Percentiles rank a stretch among this genome's conserved stretches.
phyloP scores from a whole-genome alignment of 345 rosid genomes.

The Salix brachista region DNA sequence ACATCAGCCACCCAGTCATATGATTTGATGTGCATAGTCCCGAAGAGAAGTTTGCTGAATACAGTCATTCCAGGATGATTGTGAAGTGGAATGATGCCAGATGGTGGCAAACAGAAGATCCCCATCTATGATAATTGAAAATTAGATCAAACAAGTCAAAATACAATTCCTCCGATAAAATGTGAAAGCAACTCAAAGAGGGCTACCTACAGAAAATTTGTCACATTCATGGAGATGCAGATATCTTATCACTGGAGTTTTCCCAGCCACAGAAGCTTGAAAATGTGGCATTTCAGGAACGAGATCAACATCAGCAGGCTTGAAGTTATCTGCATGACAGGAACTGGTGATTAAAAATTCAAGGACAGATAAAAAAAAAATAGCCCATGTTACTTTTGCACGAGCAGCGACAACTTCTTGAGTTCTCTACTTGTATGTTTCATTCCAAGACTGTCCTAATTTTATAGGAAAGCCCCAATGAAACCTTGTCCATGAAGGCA shows the following conservation, averaged over 20 bases:
- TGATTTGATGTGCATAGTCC: constrained; percentile 92
- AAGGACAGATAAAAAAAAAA: background rate
- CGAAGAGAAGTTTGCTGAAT: constrained; percentile 87
- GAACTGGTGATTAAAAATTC: background rate
- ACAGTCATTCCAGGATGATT: constrained; percentile 98
- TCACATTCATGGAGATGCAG: constrained; percentile 54
- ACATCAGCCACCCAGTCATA: constrained; percentile 75
- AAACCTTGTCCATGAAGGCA: background rate
- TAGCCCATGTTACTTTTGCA: background rate
- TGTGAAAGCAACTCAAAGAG: background rate
- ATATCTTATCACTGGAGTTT: constrained; percentile 51
- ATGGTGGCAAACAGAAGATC: constrained; percentile 88
- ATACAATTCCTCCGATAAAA: background rate
- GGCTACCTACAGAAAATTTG: constrained; percentile 61
- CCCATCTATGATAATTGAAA: constrained; percentile 55
- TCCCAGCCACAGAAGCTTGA: background rate
- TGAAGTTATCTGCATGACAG: constrained; percentile 48
- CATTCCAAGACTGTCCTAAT: background rate
- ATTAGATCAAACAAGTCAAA: background rate
- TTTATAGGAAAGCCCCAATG: background rate
- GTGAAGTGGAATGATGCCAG: constrained; percentile 86
- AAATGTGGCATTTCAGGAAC: constrained; percentile 49
- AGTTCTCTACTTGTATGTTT: background rate
- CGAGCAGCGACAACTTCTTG: background rate
- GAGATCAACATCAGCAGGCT: constrained; percentile 60